Conservation (phyloP, 1,284 basidiomycete genomes). For the Austropuccinia psidii region DNA sequence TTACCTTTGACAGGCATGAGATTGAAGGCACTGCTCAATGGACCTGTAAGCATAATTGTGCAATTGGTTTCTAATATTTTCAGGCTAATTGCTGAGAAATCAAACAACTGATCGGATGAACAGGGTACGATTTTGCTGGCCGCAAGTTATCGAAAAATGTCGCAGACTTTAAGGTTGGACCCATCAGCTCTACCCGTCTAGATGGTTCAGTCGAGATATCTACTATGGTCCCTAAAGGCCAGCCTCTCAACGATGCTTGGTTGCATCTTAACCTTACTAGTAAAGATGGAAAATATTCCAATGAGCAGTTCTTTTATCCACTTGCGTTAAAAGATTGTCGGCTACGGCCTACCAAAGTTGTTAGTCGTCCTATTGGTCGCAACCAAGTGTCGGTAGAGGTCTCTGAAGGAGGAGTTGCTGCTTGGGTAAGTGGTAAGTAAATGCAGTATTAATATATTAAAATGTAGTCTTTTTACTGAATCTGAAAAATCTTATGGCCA, state of each 20-base stretch:
- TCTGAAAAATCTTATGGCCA: neutral
- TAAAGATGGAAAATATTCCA: conserved; percentile 51
- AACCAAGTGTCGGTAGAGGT: conserved; percentile 52
- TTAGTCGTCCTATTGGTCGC: conserved; percentile 46
- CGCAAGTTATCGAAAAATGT: conserved; percentile 48
- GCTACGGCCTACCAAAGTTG: conserved; percentile 54
- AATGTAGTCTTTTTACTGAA: neutral
- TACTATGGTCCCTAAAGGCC: conserved; percentile 48
- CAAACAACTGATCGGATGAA: neutral
- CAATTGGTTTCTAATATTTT: neutral
- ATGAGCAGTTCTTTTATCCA: conserved; percentile 58
- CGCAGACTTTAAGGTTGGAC: conserved; percentile 52
- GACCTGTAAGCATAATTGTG: conserved; percentile 49
- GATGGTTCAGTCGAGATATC: conserved; percentile 44
- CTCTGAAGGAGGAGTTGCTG: conserved; percentile 55
- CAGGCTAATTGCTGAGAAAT: neutral
- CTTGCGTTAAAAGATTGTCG: conserved; percentile 52
- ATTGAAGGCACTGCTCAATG: conserved; percentile 54
- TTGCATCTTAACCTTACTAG: conserved; percentile 55
- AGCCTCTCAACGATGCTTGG: conserved; percentile 53
- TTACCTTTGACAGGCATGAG: conserved; percentile 48
- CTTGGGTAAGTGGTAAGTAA: conserved; percentile 47
- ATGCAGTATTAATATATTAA: too few species aligned
- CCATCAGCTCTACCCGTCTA: conserved; percentile 55
- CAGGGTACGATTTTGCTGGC: conserved; percentile 55